Evolutionary conservation across 441 rosid species (phyloP).

Genomic region (Populus hybrid): DNA sequence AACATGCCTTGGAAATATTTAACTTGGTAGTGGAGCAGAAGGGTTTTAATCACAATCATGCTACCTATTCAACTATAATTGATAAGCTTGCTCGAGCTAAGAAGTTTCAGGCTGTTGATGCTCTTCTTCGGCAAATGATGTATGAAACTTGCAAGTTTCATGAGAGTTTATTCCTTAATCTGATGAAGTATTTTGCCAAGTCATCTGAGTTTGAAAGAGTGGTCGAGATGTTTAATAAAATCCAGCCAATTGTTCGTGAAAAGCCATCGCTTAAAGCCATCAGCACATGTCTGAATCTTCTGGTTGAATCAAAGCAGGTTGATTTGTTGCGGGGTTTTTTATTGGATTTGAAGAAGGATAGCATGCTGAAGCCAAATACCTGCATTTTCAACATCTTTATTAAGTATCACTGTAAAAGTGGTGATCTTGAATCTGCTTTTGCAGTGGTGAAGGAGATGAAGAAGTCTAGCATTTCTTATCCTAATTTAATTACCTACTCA

Average conservation of each 20-base stretch:
- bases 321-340: slow-evolving; percentile 50
- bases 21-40: slow-evolving; percentile 61
- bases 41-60: slow-evolving; percentile 76
- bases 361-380: slow-evolving; percentile 62
- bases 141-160: slow-evolving; percentile 81
- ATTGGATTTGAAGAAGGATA: slow-evolving; percentile 38
- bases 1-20: slow-evolving; percentile 61
- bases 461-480: slow-evolving; percentile 50
- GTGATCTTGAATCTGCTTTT: slow-evolving; percentile 58
- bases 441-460: slow-evolving; percentile 77
- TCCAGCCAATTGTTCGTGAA: slow-evolving; percentile 58
- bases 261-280: slow-evolving; percentile 79
- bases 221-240: slow-evolving; percentile 66
- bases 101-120: slow-evolving; percentile 73
- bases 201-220: slow-evolving; percentile 49
- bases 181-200: slow-evolving; percentile 70
- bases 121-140: slow-evolving; percentile 67
- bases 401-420: slow-evolving; percentile 69
- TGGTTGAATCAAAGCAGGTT: slow-evolving; percentile 60
- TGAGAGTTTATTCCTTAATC: slow-evolving; percentile 67
- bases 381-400: slow-evolving; percentile 84
- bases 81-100: slow-evolving; percentile 65
- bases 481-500: slow-evolving; percentile 76
- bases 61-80: slow-evolving; percentile 65
- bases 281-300: slow-evolving; percentile 79